Percentiles rank a stretch among this genome's conserved stretches.
phyloP scores from a whole-genome alignment of 2,329 filamentous ascomycete species.

The Apiospora malaysiana region DNA sequence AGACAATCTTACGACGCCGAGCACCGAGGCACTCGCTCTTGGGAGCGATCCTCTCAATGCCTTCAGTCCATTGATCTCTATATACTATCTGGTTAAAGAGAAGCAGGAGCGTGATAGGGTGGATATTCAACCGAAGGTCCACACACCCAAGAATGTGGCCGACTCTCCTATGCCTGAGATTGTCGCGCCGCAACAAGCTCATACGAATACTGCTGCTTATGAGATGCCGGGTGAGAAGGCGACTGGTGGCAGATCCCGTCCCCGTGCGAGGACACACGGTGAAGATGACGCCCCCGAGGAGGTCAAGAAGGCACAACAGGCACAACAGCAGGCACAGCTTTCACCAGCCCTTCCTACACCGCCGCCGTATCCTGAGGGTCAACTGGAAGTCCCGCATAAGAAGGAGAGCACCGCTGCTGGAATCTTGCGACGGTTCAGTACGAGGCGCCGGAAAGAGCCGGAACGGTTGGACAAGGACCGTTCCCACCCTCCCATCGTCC shows the following conservation, averaged over 20 bases:
- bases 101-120: conserved; percentile 81
- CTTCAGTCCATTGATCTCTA: conserved; percentile 87
- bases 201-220: conserved; percentile 84
- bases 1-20: conserved; percentile 85
- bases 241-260: conserved; percentile 81
- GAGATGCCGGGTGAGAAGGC: conserved; percentile 90
- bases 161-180: conserved; percentile 71
- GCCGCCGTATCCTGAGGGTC: conserved; percentile 57
- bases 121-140: conserved; percentile 40
- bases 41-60: conserved; percentile 91
- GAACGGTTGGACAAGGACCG: conserved; percentile 67
- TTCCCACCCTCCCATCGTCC: conserved; percentile 74
- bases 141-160: conserved; percentile 46
- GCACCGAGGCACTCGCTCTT: conserved; percentile 80
- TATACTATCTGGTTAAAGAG: conserved; percentile 96
- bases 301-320: conserved; percentile 63
- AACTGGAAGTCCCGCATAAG: conserved; percentile 67
- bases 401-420: conserved; percentile 89
- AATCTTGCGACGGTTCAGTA: conserved; percentile 88
- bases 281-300: conserved; percentile 86
- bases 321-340: conserved; percentile 42
- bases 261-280: conserved; percentile 88
- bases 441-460: conserved; percentile 74
- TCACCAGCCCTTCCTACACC: conserved; percentile 44
- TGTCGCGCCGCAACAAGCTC: conserved; percentile 79